phyloP scores from a whole-genome alignment of 139 green algal species.

The Coccomyxa sp. region DNA sequence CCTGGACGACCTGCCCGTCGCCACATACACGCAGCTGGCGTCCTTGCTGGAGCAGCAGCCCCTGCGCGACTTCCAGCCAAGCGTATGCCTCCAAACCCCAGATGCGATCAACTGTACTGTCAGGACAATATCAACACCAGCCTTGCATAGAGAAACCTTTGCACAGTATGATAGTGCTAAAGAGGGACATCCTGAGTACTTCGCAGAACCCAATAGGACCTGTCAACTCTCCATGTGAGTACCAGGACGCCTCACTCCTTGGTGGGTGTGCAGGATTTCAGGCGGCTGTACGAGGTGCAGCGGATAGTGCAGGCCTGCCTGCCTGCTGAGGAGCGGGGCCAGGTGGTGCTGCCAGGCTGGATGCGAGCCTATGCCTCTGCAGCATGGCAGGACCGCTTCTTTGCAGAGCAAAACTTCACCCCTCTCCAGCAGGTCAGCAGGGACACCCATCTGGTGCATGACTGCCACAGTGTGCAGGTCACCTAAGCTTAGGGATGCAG shows the following conservation, averaged over 20 bases:
- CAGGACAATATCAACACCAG: background rate
- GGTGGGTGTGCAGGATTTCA: constrained; percentile 17
- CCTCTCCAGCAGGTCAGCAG: constrained; percentile 11
- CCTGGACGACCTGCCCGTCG: background rate
- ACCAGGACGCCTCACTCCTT: background rate
- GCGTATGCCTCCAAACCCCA: background rate
- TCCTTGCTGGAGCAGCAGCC: background rate
- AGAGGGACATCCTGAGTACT: background rate
- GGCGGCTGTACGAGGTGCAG: constrained; percentile 12
- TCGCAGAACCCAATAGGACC: background rate
- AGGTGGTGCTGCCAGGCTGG: constrained; percentile 10
- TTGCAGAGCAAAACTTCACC: constrained; percentile 10
- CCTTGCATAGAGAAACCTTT: too few species aligned
- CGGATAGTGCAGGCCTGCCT: constrained; percentile 12
- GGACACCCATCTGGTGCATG: too few species aligned
- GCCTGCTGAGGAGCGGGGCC: background rate
- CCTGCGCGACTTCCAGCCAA: background rate
- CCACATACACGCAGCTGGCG: background rate
- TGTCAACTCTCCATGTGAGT: background rate
- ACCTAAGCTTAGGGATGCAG: too few species aligned
- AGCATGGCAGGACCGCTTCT: constrained; percentile 23
- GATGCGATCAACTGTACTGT: too few species aligned
- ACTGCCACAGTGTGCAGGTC: too few species aligned
- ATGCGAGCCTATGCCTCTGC: constrained; percentile 13
- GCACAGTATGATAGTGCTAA: background rate